Conservation (phyloP, 208 protist species). For the Trypanosoma congolense region DNA sequence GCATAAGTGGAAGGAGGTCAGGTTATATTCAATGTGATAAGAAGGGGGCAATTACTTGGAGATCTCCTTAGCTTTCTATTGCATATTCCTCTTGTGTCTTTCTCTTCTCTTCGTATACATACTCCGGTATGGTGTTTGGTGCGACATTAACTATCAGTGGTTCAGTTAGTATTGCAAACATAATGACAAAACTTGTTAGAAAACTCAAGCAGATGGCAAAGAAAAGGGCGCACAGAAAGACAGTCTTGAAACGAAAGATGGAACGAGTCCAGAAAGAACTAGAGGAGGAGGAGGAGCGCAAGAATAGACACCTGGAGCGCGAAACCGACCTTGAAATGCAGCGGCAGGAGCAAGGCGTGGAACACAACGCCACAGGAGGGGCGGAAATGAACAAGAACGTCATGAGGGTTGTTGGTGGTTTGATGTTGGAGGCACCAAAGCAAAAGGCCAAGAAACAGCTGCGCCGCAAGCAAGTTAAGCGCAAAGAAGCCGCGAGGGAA, state of each 20-base stretch:
- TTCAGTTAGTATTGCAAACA: not conserved
- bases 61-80: too few species aligned
- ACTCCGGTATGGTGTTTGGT: too few species aligned
- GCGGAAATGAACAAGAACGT: slow-evolving; percentile 23
- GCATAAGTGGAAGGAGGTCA: too few species aligned
- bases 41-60: too few species aligned
- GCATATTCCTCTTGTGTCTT: too few species aligned
- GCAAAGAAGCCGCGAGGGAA: slow-evolving; percentile 56
- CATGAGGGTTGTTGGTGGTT: slow-evolving; percentile 50
- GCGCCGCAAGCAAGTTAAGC: slow-evolving; percentile 64
- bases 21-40: too few species aligned
- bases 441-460: slow-evolving; percentile 68
- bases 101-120: too few species aligned
- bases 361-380: not conserved
- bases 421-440: slow-evolving; percentile 56
- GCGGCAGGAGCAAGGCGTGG: slow-evolving; percentile 29
- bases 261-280: slow-evolving; percentile 58
- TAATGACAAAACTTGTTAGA: slow-evolving; percentile 83
- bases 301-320: slow-evolving; percentile 38
- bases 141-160: too few species aligned
- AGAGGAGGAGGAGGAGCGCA: slow-evolving; percentile 29
- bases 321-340: slow-evolving; percentile 64
- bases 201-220: slow-evolving; percentile 90
- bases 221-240: slow-evolving; percentile 77
- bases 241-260: slow-evolving; percentile 82